phyloP scores from a whole-genome alignment of 2,329 filamentous ascomycete species.

The Alternaria dauci region DNA sequence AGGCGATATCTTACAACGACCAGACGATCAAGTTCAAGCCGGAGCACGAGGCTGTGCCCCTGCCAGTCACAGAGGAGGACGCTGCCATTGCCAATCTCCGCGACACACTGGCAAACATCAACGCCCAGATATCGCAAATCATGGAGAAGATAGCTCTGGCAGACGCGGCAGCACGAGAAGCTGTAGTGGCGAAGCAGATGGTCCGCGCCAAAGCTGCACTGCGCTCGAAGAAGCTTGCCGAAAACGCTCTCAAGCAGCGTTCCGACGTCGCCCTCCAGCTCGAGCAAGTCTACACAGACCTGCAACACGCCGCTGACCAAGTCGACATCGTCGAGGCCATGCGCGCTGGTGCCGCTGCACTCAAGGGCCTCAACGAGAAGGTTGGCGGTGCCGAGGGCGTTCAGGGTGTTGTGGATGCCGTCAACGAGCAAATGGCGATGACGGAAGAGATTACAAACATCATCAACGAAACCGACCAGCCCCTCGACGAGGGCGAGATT shows the following conservation, averaged over 20 bases:
- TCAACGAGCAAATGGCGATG: slow-evolving; percentile 79
- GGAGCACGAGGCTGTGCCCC: slow-evolving; percentile 49
- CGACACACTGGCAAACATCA: slow-evolving; percentile 73
- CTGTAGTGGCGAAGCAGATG: slow-evolving; percentile 76
- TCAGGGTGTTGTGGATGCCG: slow-evolving; percentile 75
- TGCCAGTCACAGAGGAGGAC: slow-evolving; percentile 78
- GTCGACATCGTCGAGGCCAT: slow-evolving; percentile 84
- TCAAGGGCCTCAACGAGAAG: slow-evolving; percentile 76
- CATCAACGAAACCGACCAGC: slow-evolving; percentile 67
- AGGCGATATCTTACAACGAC: slow-evolving; percentile 81
- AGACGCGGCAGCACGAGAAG: slow-evolving; percentile 69
- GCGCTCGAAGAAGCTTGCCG: slow-evolving; percentile 81
- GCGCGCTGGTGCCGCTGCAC: slow-evolving; percentile 76
- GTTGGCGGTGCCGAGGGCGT: slow-evolving; percentile 80
- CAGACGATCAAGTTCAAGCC: slow-evolving; percentile 77
- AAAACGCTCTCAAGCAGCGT: slow-evolving; percentile 75
- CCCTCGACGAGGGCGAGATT: slow-evolving; percentile 80
- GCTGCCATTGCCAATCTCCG: slow-evolving; percentile 81
- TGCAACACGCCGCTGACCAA: slow-evolving; percentile 86
- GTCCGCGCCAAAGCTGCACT: slow-evolving; percentile 79
- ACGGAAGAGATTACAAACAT: slow-evolving; percentile 80
- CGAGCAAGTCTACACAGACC: slow-evolving; percentile 81
- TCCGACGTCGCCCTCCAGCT: slow-evolving; percentile 79
- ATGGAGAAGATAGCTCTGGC: slow-evolving; percentile 61
- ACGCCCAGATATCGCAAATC: slow-evolving; percentile 71